phyloP scores from a whole-genome alignment of 352 stramenopile genomes.

The Pythium diclinum region DNA sequence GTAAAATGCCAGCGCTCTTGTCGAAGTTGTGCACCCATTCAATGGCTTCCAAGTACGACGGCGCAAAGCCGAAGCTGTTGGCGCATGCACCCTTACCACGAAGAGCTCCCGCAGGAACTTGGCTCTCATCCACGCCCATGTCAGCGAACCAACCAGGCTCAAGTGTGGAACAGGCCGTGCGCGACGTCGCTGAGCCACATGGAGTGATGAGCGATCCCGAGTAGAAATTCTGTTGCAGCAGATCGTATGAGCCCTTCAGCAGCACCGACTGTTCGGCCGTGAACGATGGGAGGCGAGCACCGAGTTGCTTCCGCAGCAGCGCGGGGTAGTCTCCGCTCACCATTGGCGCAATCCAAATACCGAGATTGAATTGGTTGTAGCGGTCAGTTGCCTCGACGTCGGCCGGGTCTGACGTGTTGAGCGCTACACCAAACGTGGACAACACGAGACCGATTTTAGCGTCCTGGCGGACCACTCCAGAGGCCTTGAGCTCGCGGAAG shows the following conservation, averaged over 20 bases:
- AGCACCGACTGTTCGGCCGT: not conserved
- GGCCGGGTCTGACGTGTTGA: not conserved
- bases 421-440: not conserved
- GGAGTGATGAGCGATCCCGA: not conserved
- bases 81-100: not conserved
- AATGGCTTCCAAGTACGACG: not conserved
- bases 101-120: slow-evolving; percentile 36
- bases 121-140: slow-evolving; percentile 51
- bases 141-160: slow-evolving; percentile 55
- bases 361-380: not conserved
- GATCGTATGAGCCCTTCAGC: slow-evolving; percentile 1
- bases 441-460: slow-evolving; percentile 30
- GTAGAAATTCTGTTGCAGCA: not conserved
- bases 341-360: not conserved
- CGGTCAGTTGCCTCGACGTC: not conserved
- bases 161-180: slow-evolving; percentile 48
- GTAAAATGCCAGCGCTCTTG: slow-evolving; percentile 34
- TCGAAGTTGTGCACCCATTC: slow-evolving; percentile 16
- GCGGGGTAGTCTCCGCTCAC: slow-evolving; percentile 1
- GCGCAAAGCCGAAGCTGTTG: not conserved
- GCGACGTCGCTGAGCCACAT: not conserved
- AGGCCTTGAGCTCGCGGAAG: slow-evolving; percentile 50
- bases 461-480: slow-evolving; percentile 30
- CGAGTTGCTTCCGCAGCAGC: not conserved
- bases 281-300: not conserved